A percentile compares a stretch with the other conserved stretches of the same genome.
Evolutionary conservation across 2,329 filamentous ascomycete species (phyloP).

Genomic region (Neonectria faginata): DNA sequence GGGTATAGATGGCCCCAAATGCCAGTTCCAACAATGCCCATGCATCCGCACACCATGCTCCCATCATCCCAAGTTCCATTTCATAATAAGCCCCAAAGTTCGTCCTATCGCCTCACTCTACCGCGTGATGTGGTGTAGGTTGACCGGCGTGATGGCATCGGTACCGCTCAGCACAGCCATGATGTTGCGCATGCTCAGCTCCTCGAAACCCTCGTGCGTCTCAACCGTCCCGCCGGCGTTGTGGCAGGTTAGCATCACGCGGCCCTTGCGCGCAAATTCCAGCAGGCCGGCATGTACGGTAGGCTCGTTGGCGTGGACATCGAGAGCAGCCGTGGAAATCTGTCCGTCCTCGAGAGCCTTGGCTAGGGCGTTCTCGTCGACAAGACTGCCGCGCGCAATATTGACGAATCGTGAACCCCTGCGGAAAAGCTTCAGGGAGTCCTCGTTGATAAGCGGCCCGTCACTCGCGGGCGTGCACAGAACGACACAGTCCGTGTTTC

Average conservation of each 20-base stretch:
- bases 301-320: conserved; percentile 74
- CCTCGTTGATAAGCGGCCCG: conserved; percentile 60
- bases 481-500: conserved; percentile 68
- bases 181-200: conserved; percentile 74
- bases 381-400: conserved; percentile 71
- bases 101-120: conserved; percentile 3
- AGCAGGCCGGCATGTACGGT: conserved; percentile 60
- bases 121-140: conserved; percentile 63
- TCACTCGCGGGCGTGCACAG: conserved; percentile 67
- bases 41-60: conserved; percentile 13
- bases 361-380: conserved; percentile 73
- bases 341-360: conserved; percentile 66
- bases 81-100: background rate
- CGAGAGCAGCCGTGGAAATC: conserved; percentile 67
- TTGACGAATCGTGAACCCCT: conserved; percentile 71
- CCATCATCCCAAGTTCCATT: background rate
- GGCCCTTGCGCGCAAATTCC: conserved; percentile 53
- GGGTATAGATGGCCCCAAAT: conserved; percentile 10
- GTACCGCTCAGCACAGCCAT: conserved; percentile 66
- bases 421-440: conserved; percentile 64
- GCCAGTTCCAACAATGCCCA: conserved; percentile 15
- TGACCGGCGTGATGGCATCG: conserved; percentile 70
- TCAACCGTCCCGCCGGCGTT: conserved; percentile 76
- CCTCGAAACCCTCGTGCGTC: conserved; percentile 74
- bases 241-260: conserved; percentile 73